These are phyloP conservation scores for Coemansia furcata DNA, from an alignment of 192 early-diverging fungal genomes.

Conservation along the genomic window DNA sequence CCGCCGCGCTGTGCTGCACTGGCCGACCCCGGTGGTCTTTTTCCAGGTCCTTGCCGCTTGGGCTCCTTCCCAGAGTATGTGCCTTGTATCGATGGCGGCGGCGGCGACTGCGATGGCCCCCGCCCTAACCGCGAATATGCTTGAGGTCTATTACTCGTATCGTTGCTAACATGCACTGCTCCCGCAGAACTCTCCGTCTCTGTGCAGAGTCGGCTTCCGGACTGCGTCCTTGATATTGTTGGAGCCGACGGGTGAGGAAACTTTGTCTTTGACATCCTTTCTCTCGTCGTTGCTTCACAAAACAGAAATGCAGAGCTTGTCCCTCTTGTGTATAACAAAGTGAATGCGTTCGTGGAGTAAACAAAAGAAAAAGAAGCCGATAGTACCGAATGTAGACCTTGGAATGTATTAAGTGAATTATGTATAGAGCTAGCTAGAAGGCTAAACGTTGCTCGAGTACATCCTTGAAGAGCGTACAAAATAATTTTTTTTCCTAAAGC, in stretches of 20 bases:
- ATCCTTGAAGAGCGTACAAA: background rate
- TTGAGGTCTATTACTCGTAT: background rate
- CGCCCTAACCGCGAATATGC: background rate
- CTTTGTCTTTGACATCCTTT: constrained; percentile 37
- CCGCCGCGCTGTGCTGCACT: background rate
- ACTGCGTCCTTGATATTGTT: constrained; percentile 32
- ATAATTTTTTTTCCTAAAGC: background rate
- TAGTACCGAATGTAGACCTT: background rate
- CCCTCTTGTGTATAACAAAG: background rate
- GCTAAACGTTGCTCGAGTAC: background rate
- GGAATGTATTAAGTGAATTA: background rate
- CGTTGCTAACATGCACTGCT: background rate
- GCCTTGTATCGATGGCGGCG: background rate
- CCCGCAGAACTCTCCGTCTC: background rate
- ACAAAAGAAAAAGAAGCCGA: background rate
- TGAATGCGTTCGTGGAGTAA: background rate
- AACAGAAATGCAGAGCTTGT: background rate
- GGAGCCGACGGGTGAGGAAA: constrained; percentile 53
- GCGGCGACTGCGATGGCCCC: background rate
- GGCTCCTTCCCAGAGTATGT: background rate
- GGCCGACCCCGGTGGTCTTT: background rate
- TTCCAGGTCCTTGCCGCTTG: background rate
- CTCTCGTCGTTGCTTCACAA: background rate
- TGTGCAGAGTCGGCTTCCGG: background rate
- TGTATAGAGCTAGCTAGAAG: background rate